A percentile compares a stretch with the other conserved stretches of the same genome.
Evolutionary conservation across 2,329 filamentous ascomycete genomes (phyloP).

Genomic region (Peltaster fructicola): DNA sequence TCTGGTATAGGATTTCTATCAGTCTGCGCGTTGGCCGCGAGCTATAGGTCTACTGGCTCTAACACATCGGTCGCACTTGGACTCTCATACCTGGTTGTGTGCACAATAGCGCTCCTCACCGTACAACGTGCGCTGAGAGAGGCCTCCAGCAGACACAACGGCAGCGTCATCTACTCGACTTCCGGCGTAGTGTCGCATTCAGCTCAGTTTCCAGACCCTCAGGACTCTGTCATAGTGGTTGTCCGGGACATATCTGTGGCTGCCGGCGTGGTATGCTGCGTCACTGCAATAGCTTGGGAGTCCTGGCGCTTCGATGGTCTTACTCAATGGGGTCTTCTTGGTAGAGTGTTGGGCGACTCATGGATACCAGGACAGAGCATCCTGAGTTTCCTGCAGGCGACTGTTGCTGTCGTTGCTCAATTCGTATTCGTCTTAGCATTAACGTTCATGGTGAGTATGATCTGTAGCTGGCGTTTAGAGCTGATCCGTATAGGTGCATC

Average conservation of each 20-base stretch:
- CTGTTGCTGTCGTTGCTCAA: constrained; percentile 10
- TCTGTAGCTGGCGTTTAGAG: neutral
- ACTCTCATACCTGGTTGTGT: constrained; percentile 24
- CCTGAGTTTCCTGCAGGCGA: constrained; percentile 8
- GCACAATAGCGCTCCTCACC: constrained; percentile 23
- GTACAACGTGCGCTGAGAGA: constrained; percentile 19
- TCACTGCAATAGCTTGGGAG: constrained; percentile 14
- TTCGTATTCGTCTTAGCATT: constrained; percentile 9
- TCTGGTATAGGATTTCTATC: constrained; percentile 18
- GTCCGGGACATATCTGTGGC: constrained; percentile 16
- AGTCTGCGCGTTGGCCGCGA: constrained; percentile 19
- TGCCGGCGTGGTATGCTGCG: constrained; percentile 9
- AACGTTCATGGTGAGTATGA: constrained; percentile 15
- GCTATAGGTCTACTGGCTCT: constrained; percentile 18
- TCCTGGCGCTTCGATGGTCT: constrained; percentile 12
- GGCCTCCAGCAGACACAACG: constrained; percentile 10
- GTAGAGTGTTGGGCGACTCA: constrained; percentile 8
- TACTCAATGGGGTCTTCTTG: constrained; percentile 9
- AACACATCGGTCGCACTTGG: constrained; percentile 22
- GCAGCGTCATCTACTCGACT: constrained; percentile 18
- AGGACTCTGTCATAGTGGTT: constrained; percentile 7
- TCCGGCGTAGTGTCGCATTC: constrained; percentile 18
- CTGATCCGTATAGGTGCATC: neutral
- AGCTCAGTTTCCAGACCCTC: constrained; percentile 2
- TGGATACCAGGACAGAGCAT: constrained; percentile 10